phyloP scores from a whole-genome alignment of 2,329 filamentous ascomycete species.

The Clonostachys sp. region DNA sequence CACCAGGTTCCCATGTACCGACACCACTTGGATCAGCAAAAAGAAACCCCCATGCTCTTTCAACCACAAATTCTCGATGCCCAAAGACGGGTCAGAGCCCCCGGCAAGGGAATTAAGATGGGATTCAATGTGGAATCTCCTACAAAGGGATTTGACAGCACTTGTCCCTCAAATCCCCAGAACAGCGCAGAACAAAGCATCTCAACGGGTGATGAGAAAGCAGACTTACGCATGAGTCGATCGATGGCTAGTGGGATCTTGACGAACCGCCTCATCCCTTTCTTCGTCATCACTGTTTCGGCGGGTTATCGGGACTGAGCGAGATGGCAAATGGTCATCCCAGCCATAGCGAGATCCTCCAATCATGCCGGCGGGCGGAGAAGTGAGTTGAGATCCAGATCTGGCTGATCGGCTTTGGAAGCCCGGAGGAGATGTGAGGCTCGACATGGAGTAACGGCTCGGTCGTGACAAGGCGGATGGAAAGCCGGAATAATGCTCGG shows the following conservation, averaged over 20 bases:
- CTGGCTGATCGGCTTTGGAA: constrained; percentile 69
- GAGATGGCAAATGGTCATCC: constrained; percentile 63
- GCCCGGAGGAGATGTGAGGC: constrained; percentile 76
- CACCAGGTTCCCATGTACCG: too few species aligned
- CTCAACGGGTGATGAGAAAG: constrained; percentile 1
- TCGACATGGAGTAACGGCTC: constrained; percentile 85
- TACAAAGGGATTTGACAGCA: background rate
- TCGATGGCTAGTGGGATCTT: constrained; percentile 67
- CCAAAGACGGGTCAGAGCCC: background rate
- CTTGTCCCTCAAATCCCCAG: background rate
- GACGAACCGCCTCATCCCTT: constrained; percentile 69
- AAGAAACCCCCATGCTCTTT: too few species aligned
- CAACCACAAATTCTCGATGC: background rate
- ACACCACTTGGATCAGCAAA: too few species aligned
- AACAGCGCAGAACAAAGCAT: constrained; percentile 3
- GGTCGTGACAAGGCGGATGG: constrained; percentile 77
- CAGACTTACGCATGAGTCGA: constrained; percentile 73
- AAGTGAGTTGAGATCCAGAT: constrained; percentile 75
- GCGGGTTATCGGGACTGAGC: constrained; percentile 80
- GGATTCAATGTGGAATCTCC: background rate
- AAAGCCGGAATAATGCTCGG: constrained; percentile 77
- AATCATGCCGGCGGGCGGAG: constrained; percentile 64
- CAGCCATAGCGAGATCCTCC: constrained; percentile 27
- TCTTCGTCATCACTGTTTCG: constrained; percentile 91
- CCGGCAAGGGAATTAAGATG: background rate